Base-by-base conservation (phyloP, 2,329 filamentous ascomycete genomes). In the Geosmithia flava region DNA sequence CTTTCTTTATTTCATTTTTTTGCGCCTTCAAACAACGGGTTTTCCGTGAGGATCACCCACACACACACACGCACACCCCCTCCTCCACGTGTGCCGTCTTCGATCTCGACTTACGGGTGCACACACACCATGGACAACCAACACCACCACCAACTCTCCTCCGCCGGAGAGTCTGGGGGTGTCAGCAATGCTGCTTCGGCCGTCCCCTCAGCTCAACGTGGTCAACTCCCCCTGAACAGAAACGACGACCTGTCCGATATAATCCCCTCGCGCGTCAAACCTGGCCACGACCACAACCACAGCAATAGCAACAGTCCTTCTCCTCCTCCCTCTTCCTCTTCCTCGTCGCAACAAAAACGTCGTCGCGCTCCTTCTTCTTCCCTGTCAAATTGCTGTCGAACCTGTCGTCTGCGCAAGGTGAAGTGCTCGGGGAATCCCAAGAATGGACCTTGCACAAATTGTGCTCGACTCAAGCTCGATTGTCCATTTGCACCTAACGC, bases 371-470 rank as follows among this genome's bases (percentile, higher is more conserved):
- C 58, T 2, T 56, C 59, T 17, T 50, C 58, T 20, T 48, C 52
- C 37, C 33, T 55, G 37, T 50, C 54, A 42, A 59, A 64, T 40
- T 64, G 63, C 50, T 67, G 64, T 53, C 63, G 61, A 49, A 67
- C 63, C 20, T 67, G 64, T 52, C 56, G 64, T 17, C 51, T 67
- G 42, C 60, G 64, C 52, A 67, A 67, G 62, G 64, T 69, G n/a
- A 68, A 67, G 60, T 70, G 67, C 49, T 58, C 61, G 6, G 67
- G 66, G 7, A 65, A 63, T 45, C 60, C 61, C 19, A 56, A 58
- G 15, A 45, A 47, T 42, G 63, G 61, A 8, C 53, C 65, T 13
- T 70, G 67, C 50, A 55, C 56, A 45, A 67, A 65, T 49, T 70
- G 67, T 48, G 53, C 56, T 19, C 56, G 65, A 42, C 58, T 68